Conservation (phyloP, 2,329 filamentous ascomycete genomes). For the Aspergillus eucalypticola region DNA sequence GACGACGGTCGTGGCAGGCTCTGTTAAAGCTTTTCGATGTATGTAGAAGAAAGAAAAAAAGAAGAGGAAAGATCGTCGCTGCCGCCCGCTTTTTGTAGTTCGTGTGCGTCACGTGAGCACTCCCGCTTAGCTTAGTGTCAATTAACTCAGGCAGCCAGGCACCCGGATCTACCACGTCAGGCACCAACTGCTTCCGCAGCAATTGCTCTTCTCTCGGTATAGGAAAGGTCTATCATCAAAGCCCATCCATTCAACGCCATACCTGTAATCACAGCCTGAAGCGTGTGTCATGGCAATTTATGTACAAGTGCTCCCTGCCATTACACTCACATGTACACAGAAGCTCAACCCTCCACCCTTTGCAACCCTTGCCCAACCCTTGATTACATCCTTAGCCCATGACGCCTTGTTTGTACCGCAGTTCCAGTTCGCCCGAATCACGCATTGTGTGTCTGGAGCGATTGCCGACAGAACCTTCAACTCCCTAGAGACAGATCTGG, state of each 20-base stretch:
- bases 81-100: constrained; percentile 29
- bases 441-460: no score
- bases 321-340: not conserved
- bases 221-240: not conserved
- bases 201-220: no score
- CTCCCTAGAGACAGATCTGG: no score
- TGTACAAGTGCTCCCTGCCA: not conserved
- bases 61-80: constrained; percentile 15
- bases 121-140: constrained; percentile 16
- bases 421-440: not conserved
- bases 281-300: not conserved
- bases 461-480: no score
- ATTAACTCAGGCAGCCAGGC: constrained; percentile 13
- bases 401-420: no score
- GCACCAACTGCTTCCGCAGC: no score
- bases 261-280: not conserved
- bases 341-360: not conserved
- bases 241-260: not conserved
- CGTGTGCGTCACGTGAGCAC: constrained; percentile 34
- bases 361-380: not conserved
- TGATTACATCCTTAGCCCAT: not conserved
- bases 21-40: constrained; percentile 60
- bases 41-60: constrained; percentile 47
- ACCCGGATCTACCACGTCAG: not conserved
- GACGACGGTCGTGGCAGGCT: constrained; percentile 71